Evolutionary conservation across 1,284 basidiomycete genomes (phyloP), one percentile per base, ranked within the genome.

Genomic region (Agaricales sp.): DNA sequence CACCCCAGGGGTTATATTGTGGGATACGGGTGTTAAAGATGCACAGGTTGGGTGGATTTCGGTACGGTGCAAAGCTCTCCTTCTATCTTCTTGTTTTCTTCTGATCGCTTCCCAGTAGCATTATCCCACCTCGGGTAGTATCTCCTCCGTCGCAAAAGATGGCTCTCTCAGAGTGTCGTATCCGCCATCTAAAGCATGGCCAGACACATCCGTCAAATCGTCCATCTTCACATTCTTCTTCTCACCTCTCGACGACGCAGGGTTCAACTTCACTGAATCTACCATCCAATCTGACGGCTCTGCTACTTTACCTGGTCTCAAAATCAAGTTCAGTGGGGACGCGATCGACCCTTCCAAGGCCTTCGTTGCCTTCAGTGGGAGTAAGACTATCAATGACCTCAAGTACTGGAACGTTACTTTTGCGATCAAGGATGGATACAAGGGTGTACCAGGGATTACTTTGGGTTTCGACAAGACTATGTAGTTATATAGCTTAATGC

Each of bases 51-150:
- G 26, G 4, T 51, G 58, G 58, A 51, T 61, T 21, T 45, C 48
- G 11, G 57, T 57, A 8, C 24, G 55, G 49, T 6, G 12, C 3
- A 39, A 21, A 2, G 2, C 30, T 19, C 4, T 20, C 4, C 16
- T 14, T 6, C 25, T 3, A 3, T 14, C 8, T 19, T 20, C 16
- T 44, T 3, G 2, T 46, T 25, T 20, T 24, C 20, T 19, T 24
- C n/a, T 25, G 20, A 25, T 43, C 8, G 11, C n/a, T 41, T 41
- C 16, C n/a, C 39, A 43, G 30, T 18, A 63, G 60, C 54, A 59
- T 24, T 59, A 60, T 48, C 52, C 59, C 1, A 61, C 63, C 1
- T 58, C 59, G n/a, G 52, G 55, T 6, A 58, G 52, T 19, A 62
- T 62, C 22, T 57, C 57, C 8, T 60, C 61, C 4, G 37, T 54